Evolutionary conservation across 2,329 filamentous ascomycete species (phyloP).

Genomic region (Thermothelomyces thermophilus): DNA sequence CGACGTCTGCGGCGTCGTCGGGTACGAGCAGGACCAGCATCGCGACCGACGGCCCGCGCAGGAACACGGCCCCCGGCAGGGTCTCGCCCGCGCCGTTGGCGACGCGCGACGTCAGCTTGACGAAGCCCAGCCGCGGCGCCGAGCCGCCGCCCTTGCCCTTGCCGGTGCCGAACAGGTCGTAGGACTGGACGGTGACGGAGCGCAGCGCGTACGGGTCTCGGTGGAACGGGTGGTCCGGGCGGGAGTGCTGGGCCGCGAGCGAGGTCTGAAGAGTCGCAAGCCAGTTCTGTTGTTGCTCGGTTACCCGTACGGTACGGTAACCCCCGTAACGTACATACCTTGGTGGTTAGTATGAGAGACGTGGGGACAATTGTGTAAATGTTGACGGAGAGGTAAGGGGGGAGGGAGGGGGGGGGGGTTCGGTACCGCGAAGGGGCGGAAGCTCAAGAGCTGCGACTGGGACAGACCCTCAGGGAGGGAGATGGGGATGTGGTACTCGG

Average conservation of each 20-base stretch:
- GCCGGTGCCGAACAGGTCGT: conserved; percentile 44
- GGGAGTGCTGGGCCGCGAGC: conserved; percentile 37
- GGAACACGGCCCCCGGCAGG: conserved; percentile 49
- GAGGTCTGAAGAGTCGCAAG: conserved; percentile 41
- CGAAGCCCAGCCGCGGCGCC: conserved; percentile 48
- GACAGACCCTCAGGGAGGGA: conserved; percentile 39
- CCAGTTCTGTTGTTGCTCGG: no score
- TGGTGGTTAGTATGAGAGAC: no score
- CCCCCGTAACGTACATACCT: no score
- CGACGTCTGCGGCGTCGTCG: conserved; percentile 35
- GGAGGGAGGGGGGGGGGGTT: not conserved
- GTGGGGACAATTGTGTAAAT: no score
- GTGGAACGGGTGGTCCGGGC: conserved; percentile 46
- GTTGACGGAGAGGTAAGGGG: no score
- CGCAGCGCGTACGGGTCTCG: conserved; percentile 46
- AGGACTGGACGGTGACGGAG: conserved; percentile 46
- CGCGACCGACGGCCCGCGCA: conserved; percentile 54
- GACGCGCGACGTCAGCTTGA: conserved; percentile 47
- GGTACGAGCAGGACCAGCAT: conserved; percentile 53
- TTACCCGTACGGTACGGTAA: no score
- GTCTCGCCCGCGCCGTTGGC: conserved; percentile 41
- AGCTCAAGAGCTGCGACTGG: conserved; percentile 39
- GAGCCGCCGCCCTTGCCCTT: no score
- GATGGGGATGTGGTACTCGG: conserved; percentile 35
- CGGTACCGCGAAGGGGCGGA: conserved; percentile 45